A percentile compares a stretch with the other conserved stretches of the same genome.
phyloP scores from a whole-genome alignment of 768 basidiomycete species.

The Phylloporus arenicola region DNA sequence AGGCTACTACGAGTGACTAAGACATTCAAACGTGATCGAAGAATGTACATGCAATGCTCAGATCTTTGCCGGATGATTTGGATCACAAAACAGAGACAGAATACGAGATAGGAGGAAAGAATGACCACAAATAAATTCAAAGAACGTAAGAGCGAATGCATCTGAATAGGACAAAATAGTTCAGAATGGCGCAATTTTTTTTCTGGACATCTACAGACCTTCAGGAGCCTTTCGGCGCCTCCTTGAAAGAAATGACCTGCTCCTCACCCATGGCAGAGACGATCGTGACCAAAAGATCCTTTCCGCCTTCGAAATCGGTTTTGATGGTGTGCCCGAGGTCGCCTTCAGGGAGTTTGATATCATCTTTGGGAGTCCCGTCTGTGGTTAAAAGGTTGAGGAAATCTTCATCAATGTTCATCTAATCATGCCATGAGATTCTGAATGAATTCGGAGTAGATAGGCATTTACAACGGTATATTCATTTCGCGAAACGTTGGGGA shows the following conservation, averaged over 20 bases:
- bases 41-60: conserved; percentile 26
- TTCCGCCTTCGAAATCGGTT: conserved; percentile 72
- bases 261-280: conserved; percentile 91
- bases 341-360: conserved; percentile 88
- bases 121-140: conserved; percentile 16
- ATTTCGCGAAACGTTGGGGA: conserved; percentile 84
- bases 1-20: conserved; percentile 24
- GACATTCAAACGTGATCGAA: conserved; percentile 24
- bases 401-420: conserved; percentile 89
- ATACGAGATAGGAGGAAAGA: conserved; percentile 6
- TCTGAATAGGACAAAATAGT: not conserved
- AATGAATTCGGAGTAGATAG: conserved; percentile 2
- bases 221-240: conserved; percentile 64
- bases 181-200: not conserved
- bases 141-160: not conserved
- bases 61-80: conserved; percentile 20
- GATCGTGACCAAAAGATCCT: conserved; percentile 84
- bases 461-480: conserved; percentile 83
- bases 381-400: conserved; percentile 90
- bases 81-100: conserved; percentile 7
- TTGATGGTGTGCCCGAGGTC: conserved; percentile 72
- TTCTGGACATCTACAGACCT: conserved; percentile 7
- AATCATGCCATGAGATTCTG: conserved; percentile 3
- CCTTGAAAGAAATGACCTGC: conserved; percentile 85
- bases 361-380: conserved; percentile 83